These are phyloP conservation scores for Lactarius evosmus DNA, from an alignment of 768 basidiomycete species.

Conservation along the genomic window DNA sequence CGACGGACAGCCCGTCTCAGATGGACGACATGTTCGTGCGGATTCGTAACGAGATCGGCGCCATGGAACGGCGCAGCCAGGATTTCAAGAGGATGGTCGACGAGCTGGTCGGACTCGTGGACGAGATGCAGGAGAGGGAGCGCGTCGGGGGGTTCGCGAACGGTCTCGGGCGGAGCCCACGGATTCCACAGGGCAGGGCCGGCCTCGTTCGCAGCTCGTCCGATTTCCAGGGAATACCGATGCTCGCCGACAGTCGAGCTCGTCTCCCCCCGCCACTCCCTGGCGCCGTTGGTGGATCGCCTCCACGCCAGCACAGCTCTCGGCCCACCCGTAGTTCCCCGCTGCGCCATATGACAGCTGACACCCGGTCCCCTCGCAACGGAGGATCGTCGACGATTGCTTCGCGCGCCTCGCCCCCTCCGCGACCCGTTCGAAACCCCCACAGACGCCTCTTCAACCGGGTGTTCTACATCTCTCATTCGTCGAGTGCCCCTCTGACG, in stretches of 20 bases:
- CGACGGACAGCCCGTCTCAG: neutral
- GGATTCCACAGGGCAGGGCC: neutral
- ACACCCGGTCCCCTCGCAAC: neutral
- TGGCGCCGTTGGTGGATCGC: neutral
- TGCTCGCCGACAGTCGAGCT: conserved; percentile 12
- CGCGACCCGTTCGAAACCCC: conserved; percentile 1
- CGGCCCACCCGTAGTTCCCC: neutral
- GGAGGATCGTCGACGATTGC: neutral
- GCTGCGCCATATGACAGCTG: neutral
- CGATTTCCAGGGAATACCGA: neutral
- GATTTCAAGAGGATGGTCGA: conserved; percentile 22
- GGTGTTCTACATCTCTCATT: neutral
- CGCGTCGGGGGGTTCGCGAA: conserved; percentile 1
- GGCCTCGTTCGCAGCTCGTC: conserved; percentile 13
- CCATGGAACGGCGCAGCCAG: conserved; percentile 19
- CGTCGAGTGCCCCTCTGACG: neutral
- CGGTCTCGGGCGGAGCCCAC: neutral
- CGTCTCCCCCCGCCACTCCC: neutral
- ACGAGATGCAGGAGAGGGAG: conserved; percentile 12
- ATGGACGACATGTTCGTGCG: conserved; percentile 26
- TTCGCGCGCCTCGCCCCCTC: neutral
- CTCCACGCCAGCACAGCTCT: neutral
- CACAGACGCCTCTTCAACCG: neutral
- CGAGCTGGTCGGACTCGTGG: conserved; percentile 20
- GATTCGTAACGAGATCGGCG: conserved; percentile 19